phyloP scores from a whole-genome alignment of 116 monocot genomes.

The Thalassia testudinum region DNA sequence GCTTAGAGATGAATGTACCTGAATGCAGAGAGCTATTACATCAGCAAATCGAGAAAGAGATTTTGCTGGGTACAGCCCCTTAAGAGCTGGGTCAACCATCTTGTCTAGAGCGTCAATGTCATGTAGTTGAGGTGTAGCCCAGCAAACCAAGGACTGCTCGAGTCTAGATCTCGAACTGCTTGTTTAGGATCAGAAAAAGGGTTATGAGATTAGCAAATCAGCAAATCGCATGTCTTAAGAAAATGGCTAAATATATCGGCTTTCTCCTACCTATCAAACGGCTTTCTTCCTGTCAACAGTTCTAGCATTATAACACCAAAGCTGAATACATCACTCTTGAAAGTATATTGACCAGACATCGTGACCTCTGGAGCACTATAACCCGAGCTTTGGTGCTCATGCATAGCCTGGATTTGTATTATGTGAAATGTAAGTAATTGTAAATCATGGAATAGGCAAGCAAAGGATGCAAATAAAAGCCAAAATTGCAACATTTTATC shows the following conservation, averaged over 20 bases:
- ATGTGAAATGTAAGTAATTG: not conserved
- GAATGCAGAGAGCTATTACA: constrained; percentile 3
- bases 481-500: too few species aligned
- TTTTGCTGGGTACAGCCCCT: constrained; percentile 7
- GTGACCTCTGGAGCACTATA: constrained; percentile 6
- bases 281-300: constrained; percentile 1
- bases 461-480: too few species aligned
- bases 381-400: constrained; percentile 2
- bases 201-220: not conserved
- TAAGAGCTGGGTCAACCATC: constrained; percentile 5
- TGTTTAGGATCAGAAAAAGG: not conserved
- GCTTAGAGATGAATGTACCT: not conserved
- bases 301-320: constrained; percentile 5
- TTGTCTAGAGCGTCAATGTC: constrained; percentile 4
- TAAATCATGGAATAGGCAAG: not conserved
- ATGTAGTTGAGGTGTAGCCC: constrained; percentile 7
- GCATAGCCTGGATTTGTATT: constrained; percentile 1
- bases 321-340: constrained; percentile 7
- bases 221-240: not conserved
- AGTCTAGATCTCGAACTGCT: not conserved
- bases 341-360: constrained; percentile 1
- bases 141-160: constrained; percentile 5
- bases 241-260: not conserved
- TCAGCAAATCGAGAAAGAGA: constrained; percentile 9
- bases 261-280: constrained; percentile 1